Conservation (phyloP, 1,284 basidiomycete genomes). For the Moniliophthora roreri region DNA sequence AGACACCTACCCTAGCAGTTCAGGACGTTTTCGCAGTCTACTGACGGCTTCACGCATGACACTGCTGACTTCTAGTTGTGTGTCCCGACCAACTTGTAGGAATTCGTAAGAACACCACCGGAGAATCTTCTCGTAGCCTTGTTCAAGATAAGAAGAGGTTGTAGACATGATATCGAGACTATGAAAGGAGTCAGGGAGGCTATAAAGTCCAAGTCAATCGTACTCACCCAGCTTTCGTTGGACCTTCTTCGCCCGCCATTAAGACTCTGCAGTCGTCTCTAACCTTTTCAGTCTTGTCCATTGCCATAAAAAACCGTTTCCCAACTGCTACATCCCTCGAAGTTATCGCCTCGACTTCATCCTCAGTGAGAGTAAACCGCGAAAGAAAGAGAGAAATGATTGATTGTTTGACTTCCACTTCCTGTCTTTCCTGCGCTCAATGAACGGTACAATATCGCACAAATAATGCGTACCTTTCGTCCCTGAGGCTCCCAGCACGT, state of each 20-base stretch:
- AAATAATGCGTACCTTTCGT: constrained; percentile 63
- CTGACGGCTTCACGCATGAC: constrained; percentile 74
- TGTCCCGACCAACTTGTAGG: constrained; percentile 75
- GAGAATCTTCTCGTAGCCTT: constrained; percentile 87
- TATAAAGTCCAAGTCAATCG: not conserved
- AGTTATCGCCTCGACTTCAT: constrained; percentile 73
- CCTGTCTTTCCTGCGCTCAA: constrained; percentile 46
- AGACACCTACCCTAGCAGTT: constrained; percentile 70
- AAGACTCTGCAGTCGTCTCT: constrained; percentile 84
- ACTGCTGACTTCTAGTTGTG: constrained; percentile 75
- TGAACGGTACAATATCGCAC: not conserved
- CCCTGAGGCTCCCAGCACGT: constrained; percentile 79
- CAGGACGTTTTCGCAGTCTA: constrained; percentile 73
- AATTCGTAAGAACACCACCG: constrained; percentile 89
- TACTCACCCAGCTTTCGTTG: constrained; percentile 79
- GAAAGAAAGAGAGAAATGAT: constrained; percentile 81
- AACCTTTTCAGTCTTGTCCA: constrained; percentile 86
- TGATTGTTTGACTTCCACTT: constrained; percentile 66
- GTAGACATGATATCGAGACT: constrained; percentile 88
- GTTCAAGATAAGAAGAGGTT: constrained; percentile 82
- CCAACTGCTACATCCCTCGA: constrained; percentile 80
- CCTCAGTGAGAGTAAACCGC: constrained; percentile 80
- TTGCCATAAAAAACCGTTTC: constrained; percentile 74
- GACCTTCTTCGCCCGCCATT: constrained; percentile 83
- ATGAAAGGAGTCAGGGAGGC: constrained; percentile 4